A percentile compares a stretch with the other conserved stretches of the same genome.
Conservation (phyloP, 345 rosid species). For the Citrus sinensis region DNA sequence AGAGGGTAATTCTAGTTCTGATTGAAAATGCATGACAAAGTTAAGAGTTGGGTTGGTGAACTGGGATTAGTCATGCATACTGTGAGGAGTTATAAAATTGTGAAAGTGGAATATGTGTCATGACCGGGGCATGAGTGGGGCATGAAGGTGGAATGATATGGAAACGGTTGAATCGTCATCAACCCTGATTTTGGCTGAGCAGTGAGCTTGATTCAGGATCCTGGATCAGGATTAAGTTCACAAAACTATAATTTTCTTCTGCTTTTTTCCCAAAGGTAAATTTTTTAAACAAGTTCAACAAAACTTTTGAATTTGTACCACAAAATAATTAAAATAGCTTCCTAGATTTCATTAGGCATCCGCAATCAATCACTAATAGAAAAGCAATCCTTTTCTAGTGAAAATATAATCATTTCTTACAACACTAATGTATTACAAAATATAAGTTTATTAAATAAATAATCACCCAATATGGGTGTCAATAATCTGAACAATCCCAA, state of each 20-base stretch:
- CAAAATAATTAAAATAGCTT: not conserved
- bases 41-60: constrained; percentile 6
- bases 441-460: not conserved
- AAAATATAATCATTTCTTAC: not conserved
- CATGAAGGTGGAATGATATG: not conserved
- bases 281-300: not conserved
- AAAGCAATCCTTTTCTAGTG: not conserved
- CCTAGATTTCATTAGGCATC: not conserved
- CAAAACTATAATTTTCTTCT: no score
- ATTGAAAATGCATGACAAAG: not conserved
- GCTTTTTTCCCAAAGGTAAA: no score
- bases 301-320: no score
- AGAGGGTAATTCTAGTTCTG: not conserved
- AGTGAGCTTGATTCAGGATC: not conserved
- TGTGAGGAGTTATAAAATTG: constrained; percentile 8
- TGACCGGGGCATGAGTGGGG: constrained; percentile 7
- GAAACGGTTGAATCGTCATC: not conserved
- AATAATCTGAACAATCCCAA: constrained; percentile 2
- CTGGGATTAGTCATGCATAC: constrained; percentile 5
- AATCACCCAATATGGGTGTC: constrained; percentile 19
- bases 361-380: not conserved
- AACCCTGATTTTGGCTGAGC: not conserved
- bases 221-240: not conserved
- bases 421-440: not conserved
- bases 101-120: not conserved